A percentile compares a stretch with the other conserved stretches of the same genome.
These are phyloP conservation scores for Aristolochia californica DNA, from an alignment of 164 flowering plant genomes.

Conservation along the genomic window DNA sequence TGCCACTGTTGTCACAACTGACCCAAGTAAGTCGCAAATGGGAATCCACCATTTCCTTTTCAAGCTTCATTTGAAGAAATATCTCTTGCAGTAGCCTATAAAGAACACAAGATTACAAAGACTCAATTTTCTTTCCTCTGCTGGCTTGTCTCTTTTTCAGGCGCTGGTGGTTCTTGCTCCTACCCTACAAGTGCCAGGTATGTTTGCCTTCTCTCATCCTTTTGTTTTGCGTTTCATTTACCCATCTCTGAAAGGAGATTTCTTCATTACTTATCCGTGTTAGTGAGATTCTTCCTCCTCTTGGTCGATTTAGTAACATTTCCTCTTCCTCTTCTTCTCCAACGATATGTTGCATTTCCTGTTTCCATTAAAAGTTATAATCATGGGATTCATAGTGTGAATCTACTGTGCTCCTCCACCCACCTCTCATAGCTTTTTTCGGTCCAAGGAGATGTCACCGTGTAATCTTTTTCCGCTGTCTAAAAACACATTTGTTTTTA, in stretches of 20 bases:
- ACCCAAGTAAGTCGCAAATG: constrained; percentile 32
- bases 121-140: background rate
- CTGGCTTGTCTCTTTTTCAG: background rate
- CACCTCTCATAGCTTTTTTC: no score
- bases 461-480: no score
- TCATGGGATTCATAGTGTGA: no score
- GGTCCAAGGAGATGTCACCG: no score
- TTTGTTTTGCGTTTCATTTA: background rate
- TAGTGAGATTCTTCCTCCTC: background rate
- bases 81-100: background rate
- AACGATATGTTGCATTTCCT: background rate
- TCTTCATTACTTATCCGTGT: background rate
- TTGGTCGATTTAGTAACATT: background rate
- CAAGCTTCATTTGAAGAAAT: background rate
- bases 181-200: constrained; percentile 5
- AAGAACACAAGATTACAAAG: background rate
- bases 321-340: background rate
- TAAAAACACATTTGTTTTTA: no score
- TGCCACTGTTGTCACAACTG: constrained; percentile 24
- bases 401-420: no score
- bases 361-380: background rate
- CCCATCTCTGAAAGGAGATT: background rate
- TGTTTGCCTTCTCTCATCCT: background rate
- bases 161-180: constrained; percentile 2
- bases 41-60: background rate